Conservation (phyloP, 306 rosid genomes). For the Cicer judaicum region DNA sequence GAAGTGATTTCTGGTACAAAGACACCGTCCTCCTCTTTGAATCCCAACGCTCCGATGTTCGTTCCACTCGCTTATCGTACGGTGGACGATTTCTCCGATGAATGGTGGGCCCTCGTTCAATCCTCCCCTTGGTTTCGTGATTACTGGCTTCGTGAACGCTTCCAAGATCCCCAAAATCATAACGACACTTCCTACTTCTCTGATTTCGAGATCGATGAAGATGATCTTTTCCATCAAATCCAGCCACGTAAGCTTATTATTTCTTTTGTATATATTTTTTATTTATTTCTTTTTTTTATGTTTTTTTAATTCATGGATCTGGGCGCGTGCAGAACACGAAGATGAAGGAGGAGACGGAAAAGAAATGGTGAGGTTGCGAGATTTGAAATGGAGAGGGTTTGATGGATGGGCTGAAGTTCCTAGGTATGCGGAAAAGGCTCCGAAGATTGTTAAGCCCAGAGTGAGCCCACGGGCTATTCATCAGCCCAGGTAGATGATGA, state of each 20-base stretch:
- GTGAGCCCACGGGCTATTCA: slow-evolving; percentile 83
- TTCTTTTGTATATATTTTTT: not conserved
- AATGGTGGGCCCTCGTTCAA: slow-evolving; percentile 83
- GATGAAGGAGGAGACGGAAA: slow-evolving; percentile 18
- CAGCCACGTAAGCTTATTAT: slow-evolving; percentile 42
- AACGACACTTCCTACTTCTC: slow-evolving; percentile 34
- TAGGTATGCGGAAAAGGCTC: slow-evolving; percentile 64
- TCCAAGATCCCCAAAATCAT: slow-evolving; percentile 67
- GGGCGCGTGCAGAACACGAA: slow-evolving; percentile 48
- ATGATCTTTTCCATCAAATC: slow-evolving; percentile 47
- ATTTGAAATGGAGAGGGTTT: slow-evolving; percentile 59
- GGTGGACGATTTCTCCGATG: slow-evolving; percentile 91
- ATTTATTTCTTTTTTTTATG: not conserved
- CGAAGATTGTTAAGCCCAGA: slow-evolving; percentile 67
- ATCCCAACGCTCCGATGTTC: slow-evolving; percentile 90
- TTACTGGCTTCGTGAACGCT: slow-evolving; percentile 89
- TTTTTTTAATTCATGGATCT: not conserved
- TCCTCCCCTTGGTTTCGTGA: slow-evolving; percentile 88
- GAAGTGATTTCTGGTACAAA: slow-evolving; percentile 31
- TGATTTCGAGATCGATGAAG: slow-evolving; percentile 54
- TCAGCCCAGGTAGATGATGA: slow-evolving; percentile 75
- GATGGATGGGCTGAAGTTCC: slow-evolving; percentile 50
- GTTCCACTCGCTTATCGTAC: slow-evolving; percentile 73
- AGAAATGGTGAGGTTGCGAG: slow-evolving; percentile 54
- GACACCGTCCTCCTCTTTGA: slow-evolving; percentile 45